Percentiles rank a stretch among this genome's conserved stretches.
Conservation (phyloP, 2,329 filamentous ascomycete species). For the Aspergillus pseudoviridinutans region DNA sequence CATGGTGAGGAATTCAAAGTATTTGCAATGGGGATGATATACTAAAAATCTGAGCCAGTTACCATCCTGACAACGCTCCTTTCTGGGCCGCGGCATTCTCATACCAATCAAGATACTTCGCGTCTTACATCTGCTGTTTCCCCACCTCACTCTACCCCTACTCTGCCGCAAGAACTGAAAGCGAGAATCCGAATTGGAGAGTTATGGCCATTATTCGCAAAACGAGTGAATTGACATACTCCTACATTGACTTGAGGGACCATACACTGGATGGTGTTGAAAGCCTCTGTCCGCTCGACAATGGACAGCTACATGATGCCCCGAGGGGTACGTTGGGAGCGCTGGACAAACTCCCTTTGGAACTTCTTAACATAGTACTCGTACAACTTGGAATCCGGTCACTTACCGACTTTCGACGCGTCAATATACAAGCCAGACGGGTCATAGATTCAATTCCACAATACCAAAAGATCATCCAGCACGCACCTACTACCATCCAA, state of each 20-base stretch:
- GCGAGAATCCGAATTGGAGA: too few species aligned
- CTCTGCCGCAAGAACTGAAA: too few species aligned
- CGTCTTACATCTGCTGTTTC: too few species aligned
- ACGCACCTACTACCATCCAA: constrained; percentile 23
- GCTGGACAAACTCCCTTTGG: constrained; percentile 26
- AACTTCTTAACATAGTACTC: constrained; percentile 28
- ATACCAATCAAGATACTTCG: too few species aligned
- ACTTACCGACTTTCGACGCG: constrained; percentile 32
- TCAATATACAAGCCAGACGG: constrained; percentile 33
- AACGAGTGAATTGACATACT: constrained; percentile 9
- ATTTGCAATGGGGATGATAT: too few species aligned
- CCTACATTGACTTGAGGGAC: constrained; percentile 8
- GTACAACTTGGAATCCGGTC: constrained; percentile 28
- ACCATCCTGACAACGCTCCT: too few species aligned
- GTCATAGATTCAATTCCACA: constrained; percentile 35
- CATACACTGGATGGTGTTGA: constrained; percentile 9
- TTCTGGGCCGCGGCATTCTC: too few species aligned
- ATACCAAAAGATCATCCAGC: constrained; percentile 29
- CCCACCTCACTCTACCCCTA: too few species aligned
- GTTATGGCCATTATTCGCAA: constrained; percentile 3
- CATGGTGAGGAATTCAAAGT: too few species aligned
- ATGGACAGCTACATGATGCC: too few species aligned
- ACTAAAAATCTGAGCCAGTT: too few species aligned
- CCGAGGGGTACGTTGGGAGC: constrained; percentile 13
- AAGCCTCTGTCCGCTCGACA: constrained; percentile 6